Evolutionary conservation across 306 rosid genomes (phyloP).

Genomic region (Dicorynia guianensis): DNA sequence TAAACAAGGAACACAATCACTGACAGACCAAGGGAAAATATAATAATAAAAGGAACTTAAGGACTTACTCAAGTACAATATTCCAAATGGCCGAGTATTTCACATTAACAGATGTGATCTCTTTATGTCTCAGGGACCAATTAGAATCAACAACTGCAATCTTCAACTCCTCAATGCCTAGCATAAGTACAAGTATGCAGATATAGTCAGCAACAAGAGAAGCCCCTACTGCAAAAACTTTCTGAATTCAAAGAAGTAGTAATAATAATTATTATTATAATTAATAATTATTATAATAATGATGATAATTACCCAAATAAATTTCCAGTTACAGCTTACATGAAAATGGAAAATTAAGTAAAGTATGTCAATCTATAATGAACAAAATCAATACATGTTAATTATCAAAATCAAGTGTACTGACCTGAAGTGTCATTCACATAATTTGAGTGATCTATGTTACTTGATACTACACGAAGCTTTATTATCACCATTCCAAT

Average conservation of each 20-base stretch:
- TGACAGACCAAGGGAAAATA: slow-evolving; percentile 3
- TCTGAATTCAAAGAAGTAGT: too few species aligned
- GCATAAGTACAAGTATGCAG: slow-evolving; percentile 24
- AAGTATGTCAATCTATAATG: slow-evolving; percentile 2
- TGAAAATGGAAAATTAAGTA: not conserved
- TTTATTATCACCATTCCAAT: slow-evolving; percentile 57
- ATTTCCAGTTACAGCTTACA: not conserved
- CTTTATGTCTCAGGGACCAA: slow-evolving; percentile 61
- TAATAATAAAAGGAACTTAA: slow-evolving; percentile 1
- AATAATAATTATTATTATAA: too few species aligned
- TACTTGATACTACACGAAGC: slow-evolving; percentile 54
- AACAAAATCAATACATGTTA: slow-evolving; percentile 7
- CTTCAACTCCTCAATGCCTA: slow-evolving; percentile 74
- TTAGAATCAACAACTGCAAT: slow-evolving; percentile 57
- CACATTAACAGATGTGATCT: slow-evolving; percentile 57
- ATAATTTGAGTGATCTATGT: slow-evolving; percentile 41
- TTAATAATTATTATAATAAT: too few species aligned
- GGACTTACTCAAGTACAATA: slow-evolving; percentile 54
- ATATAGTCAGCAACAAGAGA: slow-evolving; percentile 32
- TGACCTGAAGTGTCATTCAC: slow-evolving; percentile 56
- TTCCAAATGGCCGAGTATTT: slow-evolving; percentile 65
- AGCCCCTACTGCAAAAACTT: not conserved
- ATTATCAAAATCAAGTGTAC: slow-evolving; percentile 16
- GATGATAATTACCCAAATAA: not conserved
- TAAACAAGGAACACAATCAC: not conserved